Percentiles rank a stretch among this genome's conserved stretches.
phyloP scores from a whole-genome alignment of 1,284 basidiomycete species.

The Ustilago nuda region DNA sequence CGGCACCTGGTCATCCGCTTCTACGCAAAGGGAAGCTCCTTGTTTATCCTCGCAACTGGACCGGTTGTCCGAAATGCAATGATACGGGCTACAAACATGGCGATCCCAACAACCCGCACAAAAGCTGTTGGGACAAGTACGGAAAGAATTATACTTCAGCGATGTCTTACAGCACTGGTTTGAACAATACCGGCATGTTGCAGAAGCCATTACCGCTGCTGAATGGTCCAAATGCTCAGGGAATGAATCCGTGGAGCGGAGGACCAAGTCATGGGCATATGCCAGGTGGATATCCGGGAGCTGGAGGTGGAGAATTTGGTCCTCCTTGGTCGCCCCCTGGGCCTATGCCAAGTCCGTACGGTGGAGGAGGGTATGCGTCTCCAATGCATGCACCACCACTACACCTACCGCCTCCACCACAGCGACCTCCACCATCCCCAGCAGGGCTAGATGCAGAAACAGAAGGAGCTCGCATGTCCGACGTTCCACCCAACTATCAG shows the following conservation, averaged over 20 bases:
- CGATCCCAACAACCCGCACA: constrained; percentile 51
- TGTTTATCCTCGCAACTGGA: constrained; percentile 47
- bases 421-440: constrained; percentile 8
- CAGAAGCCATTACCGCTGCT: constrained; percentile 45
- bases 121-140: constrained; percentile 54
- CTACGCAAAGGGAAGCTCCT: constrained; percentile 51
- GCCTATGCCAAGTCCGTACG: not conserved
- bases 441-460: constrained; percentile 42
- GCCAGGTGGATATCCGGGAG: constrained; percentile 44
- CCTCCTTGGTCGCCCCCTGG: not conserved
- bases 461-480: constrained; percentile 44
- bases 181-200: constrained; percentile 27
- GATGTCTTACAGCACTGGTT: constrained; percentile 44
- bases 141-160: constrained; percentile 45
- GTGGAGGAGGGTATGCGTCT: constrained; percentile 19
- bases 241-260: not conserved
- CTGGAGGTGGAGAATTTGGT: constrained; percentile 14
- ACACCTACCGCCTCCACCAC: not conserved
- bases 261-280: constrained; percentile 38
- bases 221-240: constrained; percentile 4
- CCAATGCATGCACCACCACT: constrained; percentile 21
- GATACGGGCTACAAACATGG: constrained; percentile 55
- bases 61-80: constrained; percentile 51
- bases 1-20: constrained; percentile 47
- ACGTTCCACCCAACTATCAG: constrained; percentile 50